phyloP scores from a whole-genome alignment of 192 early-diverging fungal species.

The Coemansia sp. region DNA sequence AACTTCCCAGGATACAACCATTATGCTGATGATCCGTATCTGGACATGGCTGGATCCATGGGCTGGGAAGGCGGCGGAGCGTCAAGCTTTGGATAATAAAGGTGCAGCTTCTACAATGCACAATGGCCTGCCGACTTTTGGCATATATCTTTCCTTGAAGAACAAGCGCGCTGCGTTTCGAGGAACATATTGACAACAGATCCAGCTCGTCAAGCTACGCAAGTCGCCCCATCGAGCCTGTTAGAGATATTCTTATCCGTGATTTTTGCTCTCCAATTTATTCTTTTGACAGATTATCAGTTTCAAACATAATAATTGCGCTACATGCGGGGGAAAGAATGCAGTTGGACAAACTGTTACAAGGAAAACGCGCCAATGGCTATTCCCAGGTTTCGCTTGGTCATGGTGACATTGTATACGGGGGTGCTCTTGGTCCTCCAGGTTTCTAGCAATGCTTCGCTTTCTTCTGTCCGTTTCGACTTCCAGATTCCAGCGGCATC shows the following conservation, averaged over 20 bases:
- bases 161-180: background rate
- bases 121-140: no score
- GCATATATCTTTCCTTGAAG: no score
- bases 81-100: slow-evolving; percentile 33
- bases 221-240: no score
- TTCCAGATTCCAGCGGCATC: slow-evolving; percentile 56
- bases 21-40: slow-evolving; percentile 40
- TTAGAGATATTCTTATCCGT: no score
- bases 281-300: no score
- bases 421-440: slow-evolving; percentile 93
- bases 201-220: no score
- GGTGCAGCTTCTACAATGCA: background rate
- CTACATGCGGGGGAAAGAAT: background rate
- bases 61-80: slow-evolving; percentile 43
- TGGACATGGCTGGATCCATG: slow-evolving; percentile 30
- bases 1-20: slow-evolving; percentile 30
- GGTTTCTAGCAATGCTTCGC: slow-evolving; percentile 65
- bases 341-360: background rate
- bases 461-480: slow-evolving; percentile 33
- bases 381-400: slow-evolving; percentile 80
- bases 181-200: background rate
- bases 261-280: no score
- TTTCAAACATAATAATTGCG: background rate
- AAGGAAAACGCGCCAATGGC: slow-evolving; percentile 76
- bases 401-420: slow-evolving; percentile 82